Evolutionary conservation across 164 flowering plant species (phyloP).

Genomic region (Magnolia officinalis): DNA sequence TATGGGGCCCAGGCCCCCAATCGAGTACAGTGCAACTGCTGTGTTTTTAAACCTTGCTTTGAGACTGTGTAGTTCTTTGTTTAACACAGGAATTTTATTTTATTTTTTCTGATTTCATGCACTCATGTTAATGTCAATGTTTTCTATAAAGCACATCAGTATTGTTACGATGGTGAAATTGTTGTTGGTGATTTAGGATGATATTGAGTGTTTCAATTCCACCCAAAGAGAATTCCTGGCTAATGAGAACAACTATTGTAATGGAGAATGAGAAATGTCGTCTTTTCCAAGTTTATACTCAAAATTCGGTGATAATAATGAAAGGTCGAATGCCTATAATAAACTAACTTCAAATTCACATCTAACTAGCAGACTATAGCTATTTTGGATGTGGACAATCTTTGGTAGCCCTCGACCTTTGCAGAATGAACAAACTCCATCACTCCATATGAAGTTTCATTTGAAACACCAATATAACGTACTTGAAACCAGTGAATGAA

Average conservation of each 20-base stretch:
- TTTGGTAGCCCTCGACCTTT: constrained; percentile 81
- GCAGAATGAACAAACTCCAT: constrained; percentile 97
- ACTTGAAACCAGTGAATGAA: constrained; percentile 41
- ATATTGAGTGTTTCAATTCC: background rate
- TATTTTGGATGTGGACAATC: constrained; percentile 92
- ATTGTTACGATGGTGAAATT: background rate
- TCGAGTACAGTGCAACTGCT: background rate
- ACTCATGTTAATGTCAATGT: background rate
- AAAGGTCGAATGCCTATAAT: background rate
- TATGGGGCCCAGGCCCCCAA: background rate
- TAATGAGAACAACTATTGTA: too few species aligned
- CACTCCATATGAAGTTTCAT: constrained; percentile 94
- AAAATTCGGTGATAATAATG: background rate
- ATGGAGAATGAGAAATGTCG: too few species aligned
- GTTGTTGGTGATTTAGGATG: background rate
- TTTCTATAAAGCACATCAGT: background rate
- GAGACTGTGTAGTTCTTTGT: background rate
- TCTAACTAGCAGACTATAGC: constrained; percentile 70
- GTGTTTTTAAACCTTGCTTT: background rate
- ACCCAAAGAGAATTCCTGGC: too few species aligned
- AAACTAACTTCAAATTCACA: constrained; percentile 65
- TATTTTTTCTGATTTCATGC: background rate
- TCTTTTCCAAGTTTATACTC: too few species aligned
- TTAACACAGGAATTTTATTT: background rate
- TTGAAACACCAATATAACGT: constrained; percentile 88